Percentiles rank a stretch among this genome's conserved stretches.
phyloP scores from a whole-genome alignment of 2,329 filamentous ascomycete species.

The Anisogramma anomala region DNA sequence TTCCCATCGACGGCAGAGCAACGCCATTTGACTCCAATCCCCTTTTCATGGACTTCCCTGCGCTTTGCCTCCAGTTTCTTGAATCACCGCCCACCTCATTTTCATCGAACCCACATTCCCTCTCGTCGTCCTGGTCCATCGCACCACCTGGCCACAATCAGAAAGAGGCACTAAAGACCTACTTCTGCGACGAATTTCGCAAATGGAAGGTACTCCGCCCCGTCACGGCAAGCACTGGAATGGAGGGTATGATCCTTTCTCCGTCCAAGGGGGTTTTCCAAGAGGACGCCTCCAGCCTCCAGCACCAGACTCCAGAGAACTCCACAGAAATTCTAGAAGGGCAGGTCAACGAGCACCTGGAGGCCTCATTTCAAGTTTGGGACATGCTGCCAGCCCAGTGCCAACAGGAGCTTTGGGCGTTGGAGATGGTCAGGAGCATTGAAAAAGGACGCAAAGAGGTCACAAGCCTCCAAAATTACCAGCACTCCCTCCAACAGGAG shows the following conservation, averaged over 20 bases:
- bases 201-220: slow-evolving; percentile 48
- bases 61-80: slow-evolving; percentile 70
- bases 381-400: slow-evolving; percentile 45
- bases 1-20: slow-evolving; percentile 42
- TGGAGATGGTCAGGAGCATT: slow-evolving; percentile 50
- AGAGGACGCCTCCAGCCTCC: slow-evolving; percentile 34
- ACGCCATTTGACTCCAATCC: slow-evolving; percentile 72
- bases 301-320: slow-evolving; percentile 37
- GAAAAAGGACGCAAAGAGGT: slow-evolving; percentile 45
- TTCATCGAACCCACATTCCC: slow-evolving; percentile 67
- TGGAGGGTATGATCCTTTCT: slow-evolving; percentile 42
- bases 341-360: slow-evolving; percentile 61
- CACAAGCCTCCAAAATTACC: slow-evolving; percentile 37
- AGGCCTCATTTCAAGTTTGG: slow-evolving; percentile 72
- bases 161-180: slow-evolving; percentile 56
- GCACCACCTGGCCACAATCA: slow-evolving; percentile 63
- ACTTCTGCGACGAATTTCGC: slow-evolving; percentile 56
- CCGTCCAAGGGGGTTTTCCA: slow-evolving; percentile 26
- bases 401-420: slow-evolving; percentile 47
- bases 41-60: slow-evolving; percentile 72
- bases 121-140: slow-evolving; percentile 70
- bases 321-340: slow-evolving; percentile 51
- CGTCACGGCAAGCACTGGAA: slow-evolving; percentile 35
- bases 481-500: slow-evolving; percentile 43
- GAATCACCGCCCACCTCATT: slow-evolving; percentile 72